Conservation (phyloP, 2,329 filamentous ascomycete species). For the Fusarium metavorans region DNA sequence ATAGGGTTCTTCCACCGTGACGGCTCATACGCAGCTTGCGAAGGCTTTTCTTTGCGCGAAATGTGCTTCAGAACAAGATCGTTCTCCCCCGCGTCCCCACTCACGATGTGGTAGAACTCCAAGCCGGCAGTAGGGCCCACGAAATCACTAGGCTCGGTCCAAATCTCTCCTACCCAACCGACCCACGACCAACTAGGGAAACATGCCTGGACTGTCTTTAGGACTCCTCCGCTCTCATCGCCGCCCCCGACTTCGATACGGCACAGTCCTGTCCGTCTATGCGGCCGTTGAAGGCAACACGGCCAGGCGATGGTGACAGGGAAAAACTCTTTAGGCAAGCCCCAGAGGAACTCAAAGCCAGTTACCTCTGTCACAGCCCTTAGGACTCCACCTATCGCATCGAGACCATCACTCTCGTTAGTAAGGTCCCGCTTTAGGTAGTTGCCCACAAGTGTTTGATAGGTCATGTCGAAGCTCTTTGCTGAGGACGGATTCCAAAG, state of each 20-base stretch:
- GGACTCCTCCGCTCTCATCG: background rate
- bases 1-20: background rate
- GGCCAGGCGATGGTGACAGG: background rate
- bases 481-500: background rate
- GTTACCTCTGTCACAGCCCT: background rate
- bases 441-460: background rate
- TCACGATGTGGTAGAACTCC: background rate
- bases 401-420: background rate
- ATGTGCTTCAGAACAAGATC: background rate
- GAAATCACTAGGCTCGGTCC: background rate
- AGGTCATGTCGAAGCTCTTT: background rate
- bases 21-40: background rate
- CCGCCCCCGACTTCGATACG: background rate
- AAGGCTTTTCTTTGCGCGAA: background rate
- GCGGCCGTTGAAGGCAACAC: background rate
- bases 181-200: background rate
- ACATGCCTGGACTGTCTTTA: background rate
- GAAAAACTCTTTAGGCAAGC: background rate
- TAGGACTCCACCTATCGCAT: background rate
- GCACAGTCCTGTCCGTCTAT: background rate
- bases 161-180: background rate
- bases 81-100: background rate
- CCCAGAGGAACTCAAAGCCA: background rate
- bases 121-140: background rate
- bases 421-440: background rate